Evolutionary conservation across 768 basidiomycete species (phyloP), one percentile per base, ranked within the genome.

Genomic region (Auricularia heimuer): DNA sequence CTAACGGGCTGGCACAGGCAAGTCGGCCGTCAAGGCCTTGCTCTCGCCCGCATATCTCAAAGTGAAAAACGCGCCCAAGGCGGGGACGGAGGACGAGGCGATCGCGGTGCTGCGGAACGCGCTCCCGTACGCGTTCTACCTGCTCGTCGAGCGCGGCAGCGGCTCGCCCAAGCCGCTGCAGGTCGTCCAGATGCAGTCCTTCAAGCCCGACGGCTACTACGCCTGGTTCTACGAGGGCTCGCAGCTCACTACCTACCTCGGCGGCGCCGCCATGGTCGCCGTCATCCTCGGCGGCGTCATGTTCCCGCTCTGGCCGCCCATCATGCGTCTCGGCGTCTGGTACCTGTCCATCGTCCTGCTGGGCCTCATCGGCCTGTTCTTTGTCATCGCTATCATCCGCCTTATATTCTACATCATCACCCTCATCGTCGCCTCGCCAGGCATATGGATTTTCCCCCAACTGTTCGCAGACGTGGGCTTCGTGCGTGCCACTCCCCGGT

Each of bases 381-480:
- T 98, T 72, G 94, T 75, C 11, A 83, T 98, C 66, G 92, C 94
- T 16, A 85, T 98, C 69, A 81, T 98, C 63, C 85, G 97, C 62
- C 80, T 98, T 63, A 90, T 99, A 70, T 89, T 98, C 79, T 98
- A 94, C 77, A 82, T 95, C 75, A 85, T 94, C 71, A 95, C 96
- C n/a, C 74, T 95, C 68, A 76, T 98, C 71, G 85, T 85, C 64
- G 87, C 85, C 37, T 85, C 87, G 66, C 93, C 93, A 14, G 97
- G 95, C 54, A 97, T 99, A 61, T 99, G 97, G 97, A 89, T 98
- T 78, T 99, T 98, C 81, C 97, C 97, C 0, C 89, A 96, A 73
- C 78, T 99, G 37, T 98, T 99, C 69, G 97, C 96, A 14, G 96
- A 99, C 71, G 96, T 98, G 64, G 95, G 97, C 75, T 96, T 98